Base-by-base conservation (phyloP, 768 basidiomycete genomes). In the Psilocybe tampanensis region DNA sequence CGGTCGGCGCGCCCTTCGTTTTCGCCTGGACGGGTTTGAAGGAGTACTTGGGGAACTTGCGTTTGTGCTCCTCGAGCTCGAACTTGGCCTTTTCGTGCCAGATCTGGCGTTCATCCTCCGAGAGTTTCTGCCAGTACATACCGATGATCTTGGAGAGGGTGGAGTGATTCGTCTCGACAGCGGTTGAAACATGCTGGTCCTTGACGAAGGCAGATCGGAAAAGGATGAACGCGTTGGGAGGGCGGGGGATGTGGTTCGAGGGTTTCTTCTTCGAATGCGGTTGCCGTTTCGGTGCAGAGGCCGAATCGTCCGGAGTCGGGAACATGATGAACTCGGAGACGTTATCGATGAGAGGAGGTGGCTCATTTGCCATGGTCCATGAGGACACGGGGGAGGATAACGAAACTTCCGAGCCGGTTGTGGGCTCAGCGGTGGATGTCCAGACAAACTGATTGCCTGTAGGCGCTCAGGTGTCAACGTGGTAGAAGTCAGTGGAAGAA, bases 131-230 rank as follows among this genome's bases (percentile, higher is more conserved):
- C 91, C 90, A 93, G 29, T 89, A 90, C 58, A 90, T 75, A 21
- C 90, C 90, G 58, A 92, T 89, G 66, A 91, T 92, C 81, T 90
- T 92, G 13, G 89, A 91, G 17, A 92, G 76, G 3, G 90, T 91
- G 63, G 86, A 88, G 73, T 91, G 90, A 68, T 89, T 91, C 26
- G 88, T 89, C 76, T 92, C 90, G 58, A 92, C 86, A 55, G 82
- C 84, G 8, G 86, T 83, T 8, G 89, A 85, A 61, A 92, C 89
- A 63, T 88, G 88, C 64, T 89, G 86, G 63, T 77, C 81, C 74
- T 89, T 89, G 70, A 92, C 89, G 72, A 92, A 92, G 0, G 87
- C 86, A 0, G 89, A 89, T 59, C 90, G 86, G 78, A 92, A 93
- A 65, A 93, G 81, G 67, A 92, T 93, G 74, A 93, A 93, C 22